Evolutionary conservation across 345 rosid species (phyloP), one percentile per base, ranked within the genome.

Genomic region (Hypericum perforatum): DNA sequence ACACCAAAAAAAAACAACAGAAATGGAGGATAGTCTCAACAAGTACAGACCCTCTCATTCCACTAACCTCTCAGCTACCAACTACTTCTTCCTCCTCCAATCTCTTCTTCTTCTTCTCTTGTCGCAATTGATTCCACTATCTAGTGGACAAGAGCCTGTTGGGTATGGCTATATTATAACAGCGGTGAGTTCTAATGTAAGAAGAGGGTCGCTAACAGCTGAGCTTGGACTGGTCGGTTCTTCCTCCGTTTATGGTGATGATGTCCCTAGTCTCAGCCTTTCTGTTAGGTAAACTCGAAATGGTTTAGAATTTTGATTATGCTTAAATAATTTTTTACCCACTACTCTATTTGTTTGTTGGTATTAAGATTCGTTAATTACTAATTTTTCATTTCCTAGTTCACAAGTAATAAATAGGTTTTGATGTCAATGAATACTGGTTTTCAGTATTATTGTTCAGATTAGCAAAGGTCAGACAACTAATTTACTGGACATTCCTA

Each of bases 101-200:
- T 2, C 14, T 12, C 7, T 39, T 11, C 6, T 22, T 16, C 16
- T 32, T 22, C 32, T 22, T 4, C 32, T 22, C 32, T 22, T 22
- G 2, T 22, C 32, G 2, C 32, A 1, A 22, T 22, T 1, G 32
- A 22, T 22, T 22, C 32, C 32, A 22, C 4, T 22, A 37, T 61
- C 53, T 22, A 32, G 37, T 43, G 52, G 9, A 37, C 51, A 11
- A 39, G 67, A 57, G 43, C 22, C 60, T 6, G 60, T 73, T 37
- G 85, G 85, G 43, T 73, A 69, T 9, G 85, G 92, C 22, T 81
- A 84, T 68, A 52, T n/a, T 14, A 52, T 77, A 11, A 41, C 45
- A 32, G 76, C 85, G 1, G 78, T 63, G 16, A 48, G 66, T 53
- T 60, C 67, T 54, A 63, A 70, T 37, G 45, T 65, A 5, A 53